These are phyloP conservation scores for Teratosphaeria zuluensis DNA, from an alignment of 2,329 filamentous ascomycete genomes.

Conservation along the genomic window DNA sequence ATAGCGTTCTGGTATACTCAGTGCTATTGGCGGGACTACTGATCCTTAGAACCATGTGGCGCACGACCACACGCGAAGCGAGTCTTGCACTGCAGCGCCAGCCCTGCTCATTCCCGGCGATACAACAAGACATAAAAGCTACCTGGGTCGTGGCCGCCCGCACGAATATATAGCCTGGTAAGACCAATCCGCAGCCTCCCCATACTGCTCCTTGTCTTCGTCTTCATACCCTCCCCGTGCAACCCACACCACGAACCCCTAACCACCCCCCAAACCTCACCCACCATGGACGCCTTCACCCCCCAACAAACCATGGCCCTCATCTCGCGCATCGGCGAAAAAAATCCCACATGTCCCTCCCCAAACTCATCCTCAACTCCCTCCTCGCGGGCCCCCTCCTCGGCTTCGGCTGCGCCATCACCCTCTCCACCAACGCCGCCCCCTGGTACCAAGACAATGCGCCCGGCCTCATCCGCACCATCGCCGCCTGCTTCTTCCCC, in stretches of 20 bases:
- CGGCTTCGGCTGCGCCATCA: conserved; percentile 39
- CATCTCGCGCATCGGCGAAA: conserved; percentile 38
- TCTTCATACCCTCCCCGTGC: too few species aligned
- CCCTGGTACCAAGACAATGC: conserved; percentile 27
- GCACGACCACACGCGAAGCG: background rate
- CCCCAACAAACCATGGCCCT: conserved; percentile 37
- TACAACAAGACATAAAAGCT: background rate
- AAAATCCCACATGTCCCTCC: conserved; percentile 45
- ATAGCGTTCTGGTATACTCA: too few species aligned
- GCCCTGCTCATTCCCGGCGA: too few species aligned
- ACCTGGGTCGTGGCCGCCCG: background rate
- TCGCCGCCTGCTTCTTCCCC: conserved; percentile 26
- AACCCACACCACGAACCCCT: background rate
- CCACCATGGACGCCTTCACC: background rate
- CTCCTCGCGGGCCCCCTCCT: conserved; percentile 45
- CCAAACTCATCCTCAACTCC: conserved; percentile 44
- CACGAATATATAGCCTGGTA: background rate
- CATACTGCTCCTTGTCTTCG: too few species aligned
- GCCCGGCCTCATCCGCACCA: conserved; percentile 22
- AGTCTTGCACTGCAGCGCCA: background rate
- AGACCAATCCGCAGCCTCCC: too few species aligned
- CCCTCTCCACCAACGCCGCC: conserved; percentile 16
- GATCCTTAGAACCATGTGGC: background rate
- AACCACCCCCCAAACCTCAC: background rate
- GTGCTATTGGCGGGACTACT: background rate